Evolutionary conservation across 495 filamentous ascomycete species (phyloP), one percentile per base, ranked within the genome.

Genomic region (Daldinia bambusicola): DNA sequence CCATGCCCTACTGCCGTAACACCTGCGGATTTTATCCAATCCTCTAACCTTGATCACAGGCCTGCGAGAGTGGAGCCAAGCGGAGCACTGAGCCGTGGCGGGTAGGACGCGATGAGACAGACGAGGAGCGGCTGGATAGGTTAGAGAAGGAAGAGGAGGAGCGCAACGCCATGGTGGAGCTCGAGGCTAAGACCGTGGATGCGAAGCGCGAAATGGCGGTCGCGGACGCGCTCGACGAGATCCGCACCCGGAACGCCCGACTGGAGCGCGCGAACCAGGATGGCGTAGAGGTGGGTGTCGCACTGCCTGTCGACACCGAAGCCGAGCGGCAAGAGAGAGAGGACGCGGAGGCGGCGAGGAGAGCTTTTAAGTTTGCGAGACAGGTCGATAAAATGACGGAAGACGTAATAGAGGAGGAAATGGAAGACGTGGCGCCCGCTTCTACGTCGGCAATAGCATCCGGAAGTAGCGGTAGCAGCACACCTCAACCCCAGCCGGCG

Each of bases 161-260:
- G 74, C 92, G 94, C 64, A 92, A 97, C 77, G 91, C 93, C 4
- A 99, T 99, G 80, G 89, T 85, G 50, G 90, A 95, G 81, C 83
- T 99, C 45, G 95, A 99, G 79, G 89, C 86, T 8, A 93, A 93
- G 32, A 97, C 93, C 63, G 80, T 89, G 31, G 96, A 99, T 78
- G 93, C 93, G n/a, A 97, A 95, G 84, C 84, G 91, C 61, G 96
- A 98, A 82, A 98, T 99, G 96, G 91, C 90, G 53, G 91, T 98
- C 71, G 96, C 96, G 38, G 96, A 99, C 83, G 93, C 93, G 34
- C 80, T 99, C 69, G 96, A 99, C 80, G 94, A 98, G 81, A 98
- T 98, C 52, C 84, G 95, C 63, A 93, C 89, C 41, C 80, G 95
- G 71, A 99, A 98, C 83, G 96, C 95, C 16, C 85, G 93, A 71